These are phyloP conservation scores for Beauveria varroae DNA, from an alignment of 2,329 filamentous ascomycete genomes.

Conservation along the genomic window DNA sequence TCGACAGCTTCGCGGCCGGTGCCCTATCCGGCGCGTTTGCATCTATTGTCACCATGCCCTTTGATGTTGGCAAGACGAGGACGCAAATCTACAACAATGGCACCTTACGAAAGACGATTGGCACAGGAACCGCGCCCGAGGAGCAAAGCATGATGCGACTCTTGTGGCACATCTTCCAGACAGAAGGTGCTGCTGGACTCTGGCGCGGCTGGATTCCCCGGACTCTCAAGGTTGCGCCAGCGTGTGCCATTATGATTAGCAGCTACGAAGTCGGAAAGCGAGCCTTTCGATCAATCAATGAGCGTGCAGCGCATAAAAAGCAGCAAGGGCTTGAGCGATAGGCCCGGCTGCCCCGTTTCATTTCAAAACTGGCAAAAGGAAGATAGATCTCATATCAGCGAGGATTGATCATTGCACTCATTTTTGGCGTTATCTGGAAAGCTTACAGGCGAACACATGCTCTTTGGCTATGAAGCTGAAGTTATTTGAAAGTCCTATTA, in stretches of 20 bases:
- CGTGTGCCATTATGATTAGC: slow-evolving; percentile 98
- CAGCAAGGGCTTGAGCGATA: neutral
- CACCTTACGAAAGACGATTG: slow-evolving; percentile 26
- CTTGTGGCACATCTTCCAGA: slow-evolving; percentile 82
- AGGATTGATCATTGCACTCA: neutral
- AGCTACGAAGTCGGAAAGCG: slow-evolving; percentile 95
- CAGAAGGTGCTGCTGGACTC: slow-evolving; percentile 72
- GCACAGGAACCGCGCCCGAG: slow-evolving; percentile 51
- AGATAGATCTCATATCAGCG: neutral
- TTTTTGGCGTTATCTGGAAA: slow-evolving; percentile 2
- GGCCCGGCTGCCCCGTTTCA: neutral
- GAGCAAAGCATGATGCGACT: slow-evolving; percentile 72
- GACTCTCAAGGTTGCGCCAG: slow-evolving; percentile 88
- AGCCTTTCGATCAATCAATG: slow-evolving; percentile 70
- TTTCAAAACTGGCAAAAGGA: neutral
- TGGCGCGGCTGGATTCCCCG: slow-evolving; percentile 90
- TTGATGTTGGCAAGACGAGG: slow-evolving; percentile 94
- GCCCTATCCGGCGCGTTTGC: slow-evolving; percentile 77
- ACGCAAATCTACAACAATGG: slow-evolving; percentile 72
- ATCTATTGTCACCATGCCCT: slow-evolving; percentile 84
- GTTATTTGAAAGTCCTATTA: neutral
- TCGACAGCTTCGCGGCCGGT: slow-evolving; percentile 85
- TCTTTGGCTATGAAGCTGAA: neutral
- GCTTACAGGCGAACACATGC: neutral
- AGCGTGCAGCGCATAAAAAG: slow-evolving; percentile 23